Evolutionary conservation across 1,139 yeast genomes (phyloP), one percentile per base, ranked within the genome.

Genomic region (Candida tetrigidarum): DNA sequence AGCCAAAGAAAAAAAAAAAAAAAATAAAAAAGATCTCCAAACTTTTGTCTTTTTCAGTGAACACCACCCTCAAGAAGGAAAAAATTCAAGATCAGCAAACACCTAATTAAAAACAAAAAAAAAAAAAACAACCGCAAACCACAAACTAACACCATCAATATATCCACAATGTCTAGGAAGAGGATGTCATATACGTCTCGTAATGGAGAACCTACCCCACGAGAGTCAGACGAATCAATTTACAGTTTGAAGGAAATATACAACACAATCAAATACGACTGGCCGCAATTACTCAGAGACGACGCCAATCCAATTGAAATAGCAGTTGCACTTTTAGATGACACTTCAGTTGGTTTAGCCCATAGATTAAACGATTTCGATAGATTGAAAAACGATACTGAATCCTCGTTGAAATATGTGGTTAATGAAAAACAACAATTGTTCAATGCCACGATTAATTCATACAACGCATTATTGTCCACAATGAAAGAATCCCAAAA

Each of bases 321-420:
- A 45, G 96, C 97, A 0, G 72, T 92, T 38, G 81, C 93, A 0
- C 71, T 92, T 48, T 71, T 90, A 54, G 97, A 92, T 62, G 85
- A 83, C 54, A 83, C 96, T 2, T 87, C 96, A 1, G 96, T 91
- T 26, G 98, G 98, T 0, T 67, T 87, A 57, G 96, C 96, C 1
- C 85, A 85, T 57, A 80, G 84, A 50, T 74, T 76, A 46, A 71
- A 73, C 0, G 87, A 84, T 42, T 87, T 87, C 53, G 64, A 72
- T 39, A 73, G 71, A 44, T 58, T 84, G 44, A 77, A 80, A 47
- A 69, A 69, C 12, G 70, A 79, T 49, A 83, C 92, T 11, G 81
- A 82, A 25, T 62, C 63, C 25, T 80, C 84, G 15, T 69, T 92
- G 41, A 78, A 86, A 50, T 67, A 69, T 27, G 91, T 92, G 4